Conservation (phyloP, 805 yeast species). For the Candida ovalis region DNA sequence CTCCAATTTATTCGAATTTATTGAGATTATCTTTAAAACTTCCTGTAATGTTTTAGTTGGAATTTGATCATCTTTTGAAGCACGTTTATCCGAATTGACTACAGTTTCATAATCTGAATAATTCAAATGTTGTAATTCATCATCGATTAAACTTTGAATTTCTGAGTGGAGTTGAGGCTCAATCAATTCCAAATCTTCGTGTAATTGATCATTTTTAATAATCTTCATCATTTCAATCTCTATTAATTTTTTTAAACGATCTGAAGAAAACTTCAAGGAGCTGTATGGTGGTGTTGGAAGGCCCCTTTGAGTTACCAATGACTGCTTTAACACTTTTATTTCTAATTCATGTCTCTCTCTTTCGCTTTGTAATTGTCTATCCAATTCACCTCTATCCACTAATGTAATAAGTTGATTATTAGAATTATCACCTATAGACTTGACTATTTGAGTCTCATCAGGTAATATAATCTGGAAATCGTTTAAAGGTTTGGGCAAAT, state of each 20-base stretch:
- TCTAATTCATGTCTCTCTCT: neutral
- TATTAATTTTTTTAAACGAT: neutral
- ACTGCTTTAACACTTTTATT: neutral
- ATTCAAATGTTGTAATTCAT: neutral
- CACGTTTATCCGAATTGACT: neutral
- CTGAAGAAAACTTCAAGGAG: neutral
- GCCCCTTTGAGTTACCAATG: neutral
- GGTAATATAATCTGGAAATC: slow-evolving; percentile 39
- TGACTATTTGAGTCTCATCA: slow-evolving; percentile 28
- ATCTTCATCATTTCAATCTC: neutral
- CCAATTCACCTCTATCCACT: slow-evolving; percentile 34
- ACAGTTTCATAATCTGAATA: neutral
- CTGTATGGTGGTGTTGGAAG: neutral
- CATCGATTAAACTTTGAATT: neutral
- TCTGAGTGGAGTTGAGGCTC: neutral
- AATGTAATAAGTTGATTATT: neutral
- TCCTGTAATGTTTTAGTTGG: neutral
- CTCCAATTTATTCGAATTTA: neutral
- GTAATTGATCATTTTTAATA: neutral
- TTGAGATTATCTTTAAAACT: neutral
- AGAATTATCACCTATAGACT: neutral
- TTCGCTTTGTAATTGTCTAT: neutral
- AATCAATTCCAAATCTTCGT: neutral
- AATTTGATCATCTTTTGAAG: neutral
- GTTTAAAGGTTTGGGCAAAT: slow-evolving; percentile 28